Conservation (phyloP, 2,329 filamentous ascomycete genomes). For the Camillea tinctor region DNA sequence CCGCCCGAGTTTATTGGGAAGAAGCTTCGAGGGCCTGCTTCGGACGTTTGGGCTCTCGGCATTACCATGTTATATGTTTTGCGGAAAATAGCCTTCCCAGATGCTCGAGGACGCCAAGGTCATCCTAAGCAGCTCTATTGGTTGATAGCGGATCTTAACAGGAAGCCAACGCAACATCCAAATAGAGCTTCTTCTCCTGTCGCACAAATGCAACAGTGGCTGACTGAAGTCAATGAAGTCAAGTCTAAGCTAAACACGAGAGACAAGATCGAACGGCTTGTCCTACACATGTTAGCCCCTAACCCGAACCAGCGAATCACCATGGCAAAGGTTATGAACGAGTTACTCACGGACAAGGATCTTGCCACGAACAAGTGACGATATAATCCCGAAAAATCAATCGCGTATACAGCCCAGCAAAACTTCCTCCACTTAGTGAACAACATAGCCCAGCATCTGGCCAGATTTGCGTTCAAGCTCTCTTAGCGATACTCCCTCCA, state of each 20-base stretch:
- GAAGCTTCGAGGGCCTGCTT: slow-evolving; percentile 52
- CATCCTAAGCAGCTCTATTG: slow-evolving; percentile 55
- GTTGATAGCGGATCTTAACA: slow-evolving; percentile 57
- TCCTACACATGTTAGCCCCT: slow-evolving; percentile 54
- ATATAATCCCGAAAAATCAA: background rate
- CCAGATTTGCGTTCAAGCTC: background rate
- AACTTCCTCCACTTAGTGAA: background rate
- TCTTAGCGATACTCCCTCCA: background rate
- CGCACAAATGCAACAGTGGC: slow-evolving; percentile 56
- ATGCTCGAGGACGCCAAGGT: slow-evolving; percentile 46
- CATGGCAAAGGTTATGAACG: slow-evolving; percentile 50
- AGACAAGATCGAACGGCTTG: slow-evolving; percentile 51
- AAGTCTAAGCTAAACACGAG: slow-evolving; percentile 44
- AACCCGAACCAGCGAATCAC: slow-evolving; percentile 52
- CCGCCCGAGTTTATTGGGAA: slow-evolving; percentile 59
- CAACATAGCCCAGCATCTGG: background rate
- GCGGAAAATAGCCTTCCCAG: slow-evolving; percentile 54
- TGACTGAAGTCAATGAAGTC: slow-evolving; percentile 51
- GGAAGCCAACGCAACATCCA: slow-evolving; percentile 28
- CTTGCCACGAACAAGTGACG: slow-evolving; percentile 3
- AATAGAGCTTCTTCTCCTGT: slow-evolving; percentile 37
- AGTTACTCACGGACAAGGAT: slow-evolving; percentile 35
- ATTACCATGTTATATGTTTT: slow-evolving; percentile 61
- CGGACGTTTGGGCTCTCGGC: slow-evolving; percentile 60
- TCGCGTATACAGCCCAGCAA: background rate